These are phyloP conservation scores for Penicillium occitanis DNA, from an alignment of 2,329 filamentous ascomycete genomes.

Conservation along the genomic window DNA sequence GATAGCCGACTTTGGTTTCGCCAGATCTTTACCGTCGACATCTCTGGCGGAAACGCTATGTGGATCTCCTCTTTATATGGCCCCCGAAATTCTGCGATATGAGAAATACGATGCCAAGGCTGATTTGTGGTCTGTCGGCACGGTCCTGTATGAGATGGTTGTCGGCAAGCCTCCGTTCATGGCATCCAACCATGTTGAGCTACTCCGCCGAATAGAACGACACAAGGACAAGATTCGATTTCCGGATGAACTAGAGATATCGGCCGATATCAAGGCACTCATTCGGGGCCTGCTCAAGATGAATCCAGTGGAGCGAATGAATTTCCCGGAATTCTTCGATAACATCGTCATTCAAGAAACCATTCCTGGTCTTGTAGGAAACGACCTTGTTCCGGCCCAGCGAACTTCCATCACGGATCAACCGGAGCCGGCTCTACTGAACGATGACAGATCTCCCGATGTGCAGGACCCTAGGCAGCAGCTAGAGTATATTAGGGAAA, in stretches of 20 bases:
- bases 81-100: constrained; percentile 93
- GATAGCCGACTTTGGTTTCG: constrained; percentile 98
- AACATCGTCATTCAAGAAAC: constrained; percentile 69
- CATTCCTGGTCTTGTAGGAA: constrained; percentile 78
- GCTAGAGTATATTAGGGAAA: constrained; percentile 25
- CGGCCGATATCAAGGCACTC: constrained; percentile 73
- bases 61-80: constrained; percentile 97
- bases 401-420: constrained; percentile 24
- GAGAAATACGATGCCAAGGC: constrained; percentile 97
- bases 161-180: constrained; percentile 86
- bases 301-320: constrained; percentile 79
- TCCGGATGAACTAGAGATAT: constrained; percentile 68
- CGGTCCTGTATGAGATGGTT: constrained; percentile 94
- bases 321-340: constrained; percentile 81
- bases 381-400: constrained; percentile 59
- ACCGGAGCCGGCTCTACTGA: constrained; percentile 3
- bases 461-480: constrained; percentile 11
- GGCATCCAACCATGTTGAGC: constrained; percentile 89
- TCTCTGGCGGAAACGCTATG: constrained; percentile 94
- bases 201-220: constrained; percentile 87
- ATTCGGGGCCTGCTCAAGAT: constrained; percentile 81
- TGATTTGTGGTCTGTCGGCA: constrained; percentile 96
- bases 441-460: constrained; percentile 18
- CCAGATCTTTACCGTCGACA: constrained; percentile 83
- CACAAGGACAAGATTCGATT: constrained; percentile 85